Percentiles rank a stretch among this genome's conserved stretches.
Conservation (phyloP, 163 green algal species). For the Scenedesmus sp. region DNA sequence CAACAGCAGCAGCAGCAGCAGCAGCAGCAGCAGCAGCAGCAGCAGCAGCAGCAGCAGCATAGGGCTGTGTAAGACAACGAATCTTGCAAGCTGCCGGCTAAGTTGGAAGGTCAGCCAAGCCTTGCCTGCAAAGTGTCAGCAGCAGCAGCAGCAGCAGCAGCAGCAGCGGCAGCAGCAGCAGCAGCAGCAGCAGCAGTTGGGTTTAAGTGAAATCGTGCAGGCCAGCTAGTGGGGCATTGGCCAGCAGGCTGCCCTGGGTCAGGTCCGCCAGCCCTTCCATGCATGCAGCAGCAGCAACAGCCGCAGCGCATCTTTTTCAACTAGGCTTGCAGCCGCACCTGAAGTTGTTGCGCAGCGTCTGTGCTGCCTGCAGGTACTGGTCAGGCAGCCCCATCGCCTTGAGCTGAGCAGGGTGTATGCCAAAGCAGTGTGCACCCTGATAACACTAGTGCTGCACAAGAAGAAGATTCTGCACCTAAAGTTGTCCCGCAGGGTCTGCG, state of each 20-base stretch:
- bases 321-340: background rate
- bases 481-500: no score
- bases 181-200: no score
- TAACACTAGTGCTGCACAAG: no score
- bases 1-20: background rate
- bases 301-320: background rate
- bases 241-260: background rate
- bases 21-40: background rate
- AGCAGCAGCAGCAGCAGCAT: background rate
- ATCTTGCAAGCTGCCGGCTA: no score
- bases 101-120: background rate
- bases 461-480: no score
- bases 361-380: constrained; percentile 24
- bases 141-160: background rate
- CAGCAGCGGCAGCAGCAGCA: no score
- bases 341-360: background rate
- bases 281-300: background rate
- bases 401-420: background rate
- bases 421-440: background rate
- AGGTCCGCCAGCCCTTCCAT: background rate
- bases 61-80: no score
- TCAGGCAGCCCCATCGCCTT: constrained; percentile 1
- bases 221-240: background rate
- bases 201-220: background rate
- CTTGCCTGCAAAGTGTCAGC: background rate